A percentile compares a stretch with the other conserved stretches of the same genome.
These are phyloP conservation scores for Globisporangium perplexum DNA, from an alignment of 352 stramenopile genomes.

Conservation along the genomic window DNA sequence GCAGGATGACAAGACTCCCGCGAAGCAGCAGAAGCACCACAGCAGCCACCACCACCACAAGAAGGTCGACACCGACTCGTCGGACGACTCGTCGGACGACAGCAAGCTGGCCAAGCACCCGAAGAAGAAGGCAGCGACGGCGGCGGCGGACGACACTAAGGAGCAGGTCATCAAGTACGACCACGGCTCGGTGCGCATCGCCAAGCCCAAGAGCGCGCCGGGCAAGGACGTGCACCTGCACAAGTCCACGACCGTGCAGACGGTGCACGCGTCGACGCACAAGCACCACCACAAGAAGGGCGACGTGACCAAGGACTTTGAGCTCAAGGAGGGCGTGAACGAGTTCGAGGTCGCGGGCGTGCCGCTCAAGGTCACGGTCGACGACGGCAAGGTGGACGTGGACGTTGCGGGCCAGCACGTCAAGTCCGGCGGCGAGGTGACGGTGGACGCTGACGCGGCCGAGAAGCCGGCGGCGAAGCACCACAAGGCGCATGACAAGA, in stretches of 20 bases:
- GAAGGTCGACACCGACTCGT: slow-evolving; percentile 18
- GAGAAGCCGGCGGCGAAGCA: neutral
- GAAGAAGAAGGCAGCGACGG: slow-evolving; percentile 14
- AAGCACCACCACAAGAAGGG: slow-evolving; percentile 5
- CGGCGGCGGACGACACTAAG: slow-evolving; percentile 14
- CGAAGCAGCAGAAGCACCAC: slow-evolving; percentile 17
- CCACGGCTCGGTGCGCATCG: slow-evolving; percentile 43
- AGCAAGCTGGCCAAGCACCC: slow-evolving; percentile 16
- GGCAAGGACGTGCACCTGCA: neutral
- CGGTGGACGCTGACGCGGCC: slow-evolving; percentile 2
- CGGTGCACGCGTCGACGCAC: slow-evolving; percentile 6
- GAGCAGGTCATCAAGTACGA: slow-evolving; percentile 40
- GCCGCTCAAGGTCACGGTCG: slow-evolving; percentile 11
- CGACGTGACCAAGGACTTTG: slow-evolving; percentile 12
- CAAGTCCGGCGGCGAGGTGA: slow-evolving; percentile 8
- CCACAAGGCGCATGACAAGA: slow-evolving; percentile 6
- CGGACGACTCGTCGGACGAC: slow-evolving; percentile 18
- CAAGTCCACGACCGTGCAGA: slow-evolving; percentile 8
- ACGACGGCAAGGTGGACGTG: slow-evolving; percentile 12
- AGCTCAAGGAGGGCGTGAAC: slow-evolving; percentile 14
- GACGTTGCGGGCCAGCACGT: slow-evolving; percentile 14
- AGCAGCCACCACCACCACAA: slow-evolving; percentile 15
- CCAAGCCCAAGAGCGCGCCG: slow-evolving; percentile 11
- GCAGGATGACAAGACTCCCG: slow-evolving; percentile 2
- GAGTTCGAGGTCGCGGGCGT: slow-evolving; percentile 12